Percentiles rank a stretch among this genome's conserved stretches.
These are phyloP conservation scores for Naegleria lovaniensis DNA, from an alignment of 208 protist species.

Conservation along the genomic window DNA sequence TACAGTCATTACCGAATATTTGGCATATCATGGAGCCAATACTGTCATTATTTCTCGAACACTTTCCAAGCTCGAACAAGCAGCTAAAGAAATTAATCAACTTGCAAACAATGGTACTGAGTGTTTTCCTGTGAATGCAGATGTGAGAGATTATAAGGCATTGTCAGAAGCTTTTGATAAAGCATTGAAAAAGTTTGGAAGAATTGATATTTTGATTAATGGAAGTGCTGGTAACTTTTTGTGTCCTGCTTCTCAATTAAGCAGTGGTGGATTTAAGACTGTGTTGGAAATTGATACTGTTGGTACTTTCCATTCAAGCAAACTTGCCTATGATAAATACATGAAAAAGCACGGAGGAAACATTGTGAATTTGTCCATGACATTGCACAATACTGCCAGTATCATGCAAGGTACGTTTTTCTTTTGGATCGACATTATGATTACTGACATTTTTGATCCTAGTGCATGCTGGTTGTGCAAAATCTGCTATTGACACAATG, in stretches of 20 bases:
- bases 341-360: conserved; percentile 30
- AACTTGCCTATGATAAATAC: conserved; percentile 26
- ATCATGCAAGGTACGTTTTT: conserved; percentile 33
- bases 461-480: conserved; percentile 31
- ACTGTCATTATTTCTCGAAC: no score
- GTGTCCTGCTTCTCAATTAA: conserved; percentile 37
- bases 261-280: conserved; percentile 42
- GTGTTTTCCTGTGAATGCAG: conserved; percentile 2
- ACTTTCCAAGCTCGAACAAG: no score
- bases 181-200: conserved; percentile 18
- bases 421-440: neutral
- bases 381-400: neutral
- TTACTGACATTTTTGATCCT: neutral
- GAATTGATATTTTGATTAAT: conserved; percentile 43
- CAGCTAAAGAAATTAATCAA: no score
- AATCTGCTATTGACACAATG: conserved; percentile 37
- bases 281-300: conserved; percentile 36
- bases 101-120: no score
- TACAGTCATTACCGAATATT: no score
- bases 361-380: conserved; percentile 41
- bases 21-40: no score
- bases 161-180: neutral
- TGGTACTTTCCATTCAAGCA: conserved; percentile 41
- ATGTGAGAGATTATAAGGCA: conserved; percentile 33
- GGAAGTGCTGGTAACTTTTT: conserved; percentile 49